Conservation (phyloP, 306 rosid genomes). For the Sindora glabra region DNA sequence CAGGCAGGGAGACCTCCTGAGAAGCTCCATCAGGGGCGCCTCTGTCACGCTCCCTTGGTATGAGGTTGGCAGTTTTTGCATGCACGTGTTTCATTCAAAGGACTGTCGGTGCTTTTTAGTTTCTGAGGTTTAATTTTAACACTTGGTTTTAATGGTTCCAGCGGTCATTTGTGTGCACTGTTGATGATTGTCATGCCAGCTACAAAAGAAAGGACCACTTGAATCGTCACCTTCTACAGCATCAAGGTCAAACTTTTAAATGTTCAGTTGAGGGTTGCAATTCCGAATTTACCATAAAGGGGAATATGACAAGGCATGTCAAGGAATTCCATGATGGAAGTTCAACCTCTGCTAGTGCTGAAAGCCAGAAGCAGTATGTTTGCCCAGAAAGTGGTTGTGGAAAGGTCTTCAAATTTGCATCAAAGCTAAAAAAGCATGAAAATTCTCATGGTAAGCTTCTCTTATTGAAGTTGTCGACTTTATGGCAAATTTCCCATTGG, state of each 20-base stretch:
- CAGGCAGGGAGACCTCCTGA: constrained; percentile 99
- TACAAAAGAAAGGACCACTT: constrained; percentile 90
- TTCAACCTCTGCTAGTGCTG: constrained; percentile 1
- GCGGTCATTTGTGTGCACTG: constrained; percentile 55
- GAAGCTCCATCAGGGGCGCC: constrained; percentile 95
- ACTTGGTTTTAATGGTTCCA: constrained; percentile 24
- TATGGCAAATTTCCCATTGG: not conserved
- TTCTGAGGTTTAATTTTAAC: not conserved
- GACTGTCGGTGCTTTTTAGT: not conserved
- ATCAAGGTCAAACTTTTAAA: constrained; percentile 53
- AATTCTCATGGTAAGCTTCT: constrained; percentile 60
- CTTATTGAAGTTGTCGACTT: not conserved
- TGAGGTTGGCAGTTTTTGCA: constrained; percentile 51
- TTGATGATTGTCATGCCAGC: constrained; percentile 63
- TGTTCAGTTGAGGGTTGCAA: constrained; percentile 63
- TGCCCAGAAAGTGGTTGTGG: constrained; percentile 72
- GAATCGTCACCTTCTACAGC: constrained; percentile 68
- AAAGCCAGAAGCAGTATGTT: constrained; percentile 33
- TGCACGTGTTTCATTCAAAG: not conserved
- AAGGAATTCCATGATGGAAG: constrained; percentile 41
- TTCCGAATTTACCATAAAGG: constrained; percentile 34
- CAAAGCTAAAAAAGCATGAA: constrained; percentile 52
- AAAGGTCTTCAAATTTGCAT: constrained; percentile 55
- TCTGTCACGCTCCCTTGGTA: constrained; percentile 50
- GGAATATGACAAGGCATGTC: constrained; percentile 54